Evolutionary conservation across 176 grass and related monocot species (phyloP).

Genomic region (Carex kokanica): DNA sequence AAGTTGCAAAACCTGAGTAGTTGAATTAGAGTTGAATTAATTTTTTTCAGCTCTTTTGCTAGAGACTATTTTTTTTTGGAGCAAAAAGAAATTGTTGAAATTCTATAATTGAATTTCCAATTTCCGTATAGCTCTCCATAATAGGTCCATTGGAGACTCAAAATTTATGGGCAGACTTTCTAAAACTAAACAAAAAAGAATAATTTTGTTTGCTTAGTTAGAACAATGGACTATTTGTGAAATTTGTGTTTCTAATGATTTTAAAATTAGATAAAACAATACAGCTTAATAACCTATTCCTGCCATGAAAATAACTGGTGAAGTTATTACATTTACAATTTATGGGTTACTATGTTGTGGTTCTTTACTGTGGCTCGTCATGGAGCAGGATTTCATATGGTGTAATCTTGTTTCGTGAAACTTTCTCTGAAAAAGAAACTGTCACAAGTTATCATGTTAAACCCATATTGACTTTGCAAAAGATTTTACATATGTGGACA

Average conservation of each 20-base stretch:
- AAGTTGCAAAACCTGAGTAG: background rate
- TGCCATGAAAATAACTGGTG: background rate
- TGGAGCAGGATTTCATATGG: background rate
- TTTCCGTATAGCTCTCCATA: background rate
- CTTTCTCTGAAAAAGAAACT: slow-evolving; percentile 31
- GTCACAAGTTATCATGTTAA: slow-evolving; percentile 29
- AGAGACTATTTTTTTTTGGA: background rate
- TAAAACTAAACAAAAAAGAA: background rate
- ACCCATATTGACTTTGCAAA: slow-evolving; percentile 16
- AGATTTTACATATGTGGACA: slow-evolving; percentile 38
- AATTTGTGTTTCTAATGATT: background rate
- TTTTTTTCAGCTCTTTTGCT: background rate
- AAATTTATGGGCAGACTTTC: background rate
- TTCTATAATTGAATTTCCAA: background rate
- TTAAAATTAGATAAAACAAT: background rate
- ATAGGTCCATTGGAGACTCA: background rate
- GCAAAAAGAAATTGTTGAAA: background rate
- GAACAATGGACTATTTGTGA: background rate
- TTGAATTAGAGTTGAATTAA: slow-evolving; percentile 5
- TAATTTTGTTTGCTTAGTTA: background rate
- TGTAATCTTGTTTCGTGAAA: background rate
- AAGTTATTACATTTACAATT: background rate
- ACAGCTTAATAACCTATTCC: background rate
- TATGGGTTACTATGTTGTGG: background rate
- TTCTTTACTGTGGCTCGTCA: background rate